Evolutionary conservation across 352 stramenopile species (phyloP), one percentile per base, ranked within the genome.

Genomic region (Pythium oligandrum): DNA sequence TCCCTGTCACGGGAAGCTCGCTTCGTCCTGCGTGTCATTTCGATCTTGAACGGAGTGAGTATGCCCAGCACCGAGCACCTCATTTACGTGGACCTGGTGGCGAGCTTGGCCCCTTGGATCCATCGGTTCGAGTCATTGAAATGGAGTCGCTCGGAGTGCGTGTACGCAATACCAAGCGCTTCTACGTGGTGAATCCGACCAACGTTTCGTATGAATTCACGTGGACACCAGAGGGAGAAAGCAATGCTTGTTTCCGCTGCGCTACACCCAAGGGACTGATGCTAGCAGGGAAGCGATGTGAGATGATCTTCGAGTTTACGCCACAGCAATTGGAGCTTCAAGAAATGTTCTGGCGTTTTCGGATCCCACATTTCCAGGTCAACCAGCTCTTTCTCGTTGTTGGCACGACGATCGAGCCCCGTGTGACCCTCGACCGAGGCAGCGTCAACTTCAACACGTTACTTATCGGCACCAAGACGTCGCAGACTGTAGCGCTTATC

Each of bases 301-400:
- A 98, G 55, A 97, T 98, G 84, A 86, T 96, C n/a, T 98, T 98
- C 59, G 93, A 98, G 54, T 98, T 96, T 64, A 96, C 88, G 33
- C 93, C 94, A 0, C 84, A 96, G 55, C 85, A 96, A 43, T 63
- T 93, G 4, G 83, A 86, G 45, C 71, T 95, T 12, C 75, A 95
- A 44, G 92, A 98, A 68, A 88, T 88, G 60, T 97, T 98, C 50
- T 98, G 81, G 73, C 74, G 86, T 33, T 97, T 98, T 48, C 70
- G 73, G 38, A 88, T 98, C 10, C 77, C 88, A 5, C 77, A 92
- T 33, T 93, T 97, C 36, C 71, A 90, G 54, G 81, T 98, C 6
- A 86, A 61, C 52, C 86, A 98, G 59, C 53, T 96, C 0, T 97
- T 98, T 53, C 63, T 98, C 6, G 88, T 98, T 44, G 84, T 95